phyloP scores from a whole-genome alignment of 2,329 filamentous ascomycete species.

The Ascocoryne sarcoides region DNA sequence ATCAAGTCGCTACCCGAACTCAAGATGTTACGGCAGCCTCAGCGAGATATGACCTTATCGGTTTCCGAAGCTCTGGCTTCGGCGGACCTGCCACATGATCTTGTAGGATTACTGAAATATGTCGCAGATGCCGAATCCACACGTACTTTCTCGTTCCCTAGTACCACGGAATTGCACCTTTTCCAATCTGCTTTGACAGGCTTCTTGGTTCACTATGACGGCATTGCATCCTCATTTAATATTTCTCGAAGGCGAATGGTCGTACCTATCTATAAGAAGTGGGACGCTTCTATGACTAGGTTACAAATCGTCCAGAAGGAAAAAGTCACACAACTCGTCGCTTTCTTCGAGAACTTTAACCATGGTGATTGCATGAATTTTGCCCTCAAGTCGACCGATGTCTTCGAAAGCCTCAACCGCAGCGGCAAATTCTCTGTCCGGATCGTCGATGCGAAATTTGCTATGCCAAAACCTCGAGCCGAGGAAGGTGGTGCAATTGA shows the following conservation, averaged over 20 bases:
- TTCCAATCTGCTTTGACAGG: conserved; percentile 77
- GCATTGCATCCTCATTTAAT: conserved; percentile 63
- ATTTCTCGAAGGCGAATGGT: conserved; percentile 83
- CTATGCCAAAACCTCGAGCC: conserved; percentile 53
- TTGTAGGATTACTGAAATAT: conserved; percentile 42
- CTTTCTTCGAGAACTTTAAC: conserved; percentile 81
- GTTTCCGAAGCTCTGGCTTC: conserved; percentile 59
- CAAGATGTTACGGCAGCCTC: conserved; percentile 61
- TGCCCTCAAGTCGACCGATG: conserved; percentile 72
- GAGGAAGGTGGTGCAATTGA: conserved; percentile 43
- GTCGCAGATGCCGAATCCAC: conserved; percentile 53
- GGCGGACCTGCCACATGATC: conserved; percentile 52
- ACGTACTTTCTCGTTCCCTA: conserved; percentile 62
- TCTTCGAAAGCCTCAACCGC: conserved; percentile 61
- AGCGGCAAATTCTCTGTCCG: conserved; percentile 63
- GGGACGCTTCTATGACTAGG: conserved; percentile 73
- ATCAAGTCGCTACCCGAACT: conserved; percentile 51
- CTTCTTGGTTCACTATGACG: conserved; percentile 67
- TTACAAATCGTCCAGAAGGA: conserved; percentile 74
- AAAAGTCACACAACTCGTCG: conserved; percentile 67
- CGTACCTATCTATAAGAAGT: conserved; percentile 88
- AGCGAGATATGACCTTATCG: conserved; percentile 69
- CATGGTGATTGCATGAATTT: conserved; percentile 89
- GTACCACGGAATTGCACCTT: conserved; percentile 59
- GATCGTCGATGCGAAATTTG: conserved; percentile 86